phyloP scores from a whole-genome alignment of 768 basidiomycete species.

The Serendipita sp. region DNA sequence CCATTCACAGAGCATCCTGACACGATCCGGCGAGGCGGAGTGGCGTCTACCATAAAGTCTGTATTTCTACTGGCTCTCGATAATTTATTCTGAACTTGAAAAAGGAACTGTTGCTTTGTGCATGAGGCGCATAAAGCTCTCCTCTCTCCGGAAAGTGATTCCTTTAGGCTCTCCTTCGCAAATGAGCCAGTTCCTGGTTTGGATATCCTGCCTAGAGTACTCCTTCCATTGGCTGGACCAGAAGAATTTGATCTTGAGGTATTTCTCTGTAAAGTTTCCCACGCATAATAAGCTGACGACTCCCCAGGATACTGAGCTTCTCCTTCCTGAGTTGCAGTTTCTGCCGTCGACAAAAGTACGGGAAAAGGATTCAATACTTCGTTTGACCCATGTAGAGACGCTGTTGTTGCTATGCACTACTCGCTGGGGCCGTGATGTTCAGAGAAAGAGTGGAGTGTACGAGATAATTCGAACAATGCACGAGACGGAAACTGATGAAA shows the following conservation, averaged over 20 bases:
- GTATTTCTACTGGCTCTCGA: constrained; percentile 13
- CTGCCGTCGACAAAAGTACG: constrained; percentile 70
- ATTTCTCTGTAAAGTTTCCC: constrained; percentile 11
- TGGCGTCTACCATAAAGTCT: constrained; percentile 76
- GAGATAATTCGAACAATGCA: constrained; percentile 69
- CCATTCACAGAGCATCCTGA: constrained; percentile 84
- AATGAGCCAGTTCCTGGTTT: constrained; percentile 52
- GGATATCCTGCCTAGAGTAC: constrained; percentile 66
- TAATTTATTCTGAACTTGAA: background rate
- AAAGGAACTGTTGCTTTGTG: constrained; percentile 68
- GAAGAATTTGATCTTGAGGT: constrained; percentile 92
- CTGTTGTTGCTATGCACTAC: constrained; percentile 79
- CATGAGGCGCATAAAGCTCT: constrained; percentile 52
- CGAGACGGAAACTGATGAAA: constrained; percentile 60
- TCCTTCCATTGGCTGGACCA: constrained; percentile 83
- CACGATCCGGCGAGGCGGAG: constrained; percentile 72
- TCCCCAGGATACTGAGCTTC: constrained; percentile 67
- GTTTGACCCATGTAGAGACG: constrained; percentile 77
- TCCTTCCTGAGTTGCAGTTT: constrained; percentile 75
- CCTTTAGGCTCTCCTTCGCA: constrained; percentile 42
- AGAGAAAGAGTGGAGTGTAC: constrained; percentile 71
- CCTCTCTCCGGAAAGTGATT: constrained; percentile 44
- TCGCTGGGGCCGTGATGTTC: constrained; percentile 69
- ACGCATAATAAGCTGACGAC: background rate
- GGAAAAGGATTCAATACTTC: constrained; percentile 59